A percentile compares a stretch with the other conserved stretches of the same genome.
Conservation (phyloP, 805 yeast genomes). For the Yarrowia divulgata region DNA sequence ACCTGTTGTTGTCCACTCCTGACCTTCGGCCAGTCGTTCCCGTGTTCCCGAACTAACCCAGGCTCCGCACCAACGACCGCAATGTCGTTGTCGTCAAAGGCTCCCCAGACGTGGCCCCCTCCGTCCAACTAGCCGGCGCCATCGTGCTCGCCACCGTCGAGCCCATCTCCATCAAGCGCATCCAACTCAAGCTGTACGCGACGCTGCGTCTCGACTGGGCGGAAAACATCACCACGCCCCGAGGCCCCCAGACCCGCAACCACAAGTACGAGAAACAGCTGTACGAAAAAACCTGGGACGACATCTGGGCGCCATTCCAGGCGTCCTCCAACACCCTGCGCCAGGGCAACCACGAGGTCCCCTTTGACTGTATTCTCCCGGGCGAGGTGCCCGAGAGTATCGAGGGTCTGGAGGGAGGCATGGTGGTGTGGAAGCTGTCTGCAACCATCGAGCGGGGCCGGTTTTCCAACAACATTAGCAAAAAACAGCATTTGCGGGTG, state of each 20-base stretch:
- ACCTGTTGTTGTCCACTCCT: too few relatives aligned
- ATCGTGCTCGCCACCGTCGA: conserved; percentile 79
- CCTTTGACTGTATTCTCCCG: conserved; percentile 83
- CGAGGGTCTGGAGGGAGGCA: conserved; percentile 72
- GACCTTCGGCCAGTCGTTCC: not conserved
- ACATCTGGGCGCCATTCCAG: conserved; percentile 28
- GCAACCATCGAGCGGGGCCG: conserved; percentile 86
- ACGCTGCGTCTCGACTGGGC: conserved; percentile 71
- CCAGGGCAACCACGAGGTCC: conserved; percentile 85
- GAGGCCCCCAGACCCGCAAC: conserved; percentile 14
- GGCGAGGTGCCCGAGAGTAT: conserved; percentile 87
- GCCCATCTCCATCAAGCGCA: conserved; percentile 69
- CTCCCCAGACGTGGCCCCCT: conserved; percentile 73
- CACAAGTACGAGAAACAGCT: conserved; percentile 24
- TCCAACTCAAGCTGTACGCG: conserved; percentile 71
- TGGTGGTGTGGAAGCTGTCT: conserved; percentile 70
- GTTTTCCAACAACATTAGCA: conserved; percentile 66
- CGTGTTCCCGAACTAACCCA: conserved; percentile 43
- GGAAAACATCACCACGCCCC: conserved; percentile 51
- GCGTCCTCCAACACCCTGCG: conserved; percentile 40
- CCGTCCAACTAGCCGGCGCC: conserved; percentile 76
- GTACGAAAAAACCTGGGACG: conserved; percentile 42
- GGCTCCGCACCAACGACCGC: conserved; percentile 71
- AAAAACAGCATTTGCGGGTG: conserved; percentile 77
- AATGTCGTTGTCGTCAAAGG: conserved; percentile 87